Percentiles rank a stretch among this genome's conserved stretches.
phyloP scores from a whole-genome alignment of 768 basidiomycete species.

The Agrocybe chaxingu region DNA sequence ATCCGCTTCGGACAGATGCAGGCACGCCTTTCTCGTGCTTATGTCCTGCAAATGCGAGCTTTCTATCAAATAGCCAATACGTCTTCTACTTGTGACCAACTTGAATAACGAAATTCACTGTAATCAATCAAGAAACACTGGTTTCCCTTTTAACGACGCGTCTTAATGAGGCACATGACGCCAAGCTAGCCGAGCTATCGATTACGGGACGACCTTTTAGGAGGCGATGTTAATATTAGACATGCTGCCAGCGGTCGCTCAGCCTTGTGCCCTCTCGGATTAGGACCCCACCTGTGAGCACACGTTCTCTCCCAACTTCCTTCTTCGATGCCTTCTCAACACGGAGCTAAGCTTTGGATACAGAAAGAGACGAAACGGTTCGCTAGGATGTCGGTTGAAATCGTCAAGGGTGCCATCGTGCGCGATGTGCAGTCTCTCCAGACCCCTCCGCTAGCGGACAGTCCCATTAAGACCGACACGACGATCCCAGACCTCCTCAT shows the following conservation, averaged over 20 bases:
- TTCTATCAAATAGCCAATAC: no score
- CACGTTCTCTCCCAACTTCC: background rate
- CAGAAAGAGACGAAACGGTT: constrained; percentile 22
- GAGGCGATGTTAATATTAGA: background rate
- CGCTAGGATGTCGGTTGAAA: constrained; percentile 23
- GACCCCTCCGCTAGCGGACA: constrained; percentile 11
- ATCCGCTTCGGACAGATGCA: no score
- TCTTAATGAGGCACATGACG: constrained; percentile 7
- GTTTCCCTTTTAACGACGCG: background rate
- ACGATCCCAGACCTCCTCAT: constrained; percentile 49
- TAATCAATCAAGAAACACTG: no score
- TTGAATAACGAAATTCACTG: no score
- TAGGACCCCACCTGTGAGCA: background rate
- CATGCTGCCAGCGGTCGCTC: background rate
- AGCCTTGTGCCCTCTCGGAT: background rate
- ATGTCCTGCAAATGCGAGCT: no score
- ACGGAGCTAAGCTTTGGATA: constrained; percentile 21
- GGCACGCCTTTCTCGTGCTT: no score
- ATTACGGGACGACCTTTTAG: background rate
- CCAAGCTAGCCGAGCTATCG: background rate
- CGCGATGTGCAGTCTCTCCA: constrained; percentile 1
- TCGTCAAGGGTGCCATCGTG: constrained; percentile 18
- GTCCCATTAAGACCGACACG: constrained; percentile 28
- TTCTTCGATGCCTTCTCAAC: constrained; percentile 21
- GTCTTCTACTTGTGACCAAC: no score